These are phyloP conservation scores for Dactylellina leptospora DNA, from an alignment of 2,329 filamentous ascomycete genomes.

Conservation along the genomic window DNA sequence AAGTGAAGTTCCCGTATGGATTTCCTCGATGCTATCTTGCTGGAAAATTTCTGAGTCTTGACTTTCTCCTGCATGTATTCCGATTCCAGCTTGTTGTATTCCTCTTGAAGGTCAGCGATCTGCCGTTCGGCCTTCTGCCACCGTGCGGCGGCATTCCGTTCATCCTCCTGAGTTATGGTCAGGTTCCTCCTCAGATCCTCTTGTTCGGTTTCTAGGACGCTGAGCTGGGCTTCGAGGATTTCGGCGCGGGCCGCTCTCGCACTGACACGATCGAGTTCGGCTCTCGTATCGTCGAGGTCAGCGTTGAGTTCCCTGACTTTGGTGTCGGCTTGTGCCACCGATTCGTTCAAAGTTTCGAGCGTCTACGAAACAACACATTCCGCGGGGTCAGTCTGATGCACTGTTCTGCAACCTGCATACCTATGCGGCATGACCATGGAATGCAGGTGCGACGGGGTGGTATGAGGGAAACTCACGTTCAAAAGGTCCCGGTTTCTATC, in stretches of 20 bases:
- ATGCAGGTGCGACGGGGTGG: background rate
- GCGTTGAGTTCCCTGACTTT: conserved; percentile 74
- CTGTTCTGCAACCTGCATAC: conserved; percentile 21
- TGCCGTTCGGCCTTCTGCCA: conserved; percentile 87
- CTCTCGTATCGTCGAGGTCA: conserved; percentile 57
- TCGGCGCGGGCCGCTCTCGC: conserved; percentile 73
- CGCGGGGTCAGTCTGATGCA: conserved; percentile 32
- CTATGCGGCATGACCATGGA: background rate
- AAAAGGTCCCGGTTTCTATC: conserved; percentile 83
- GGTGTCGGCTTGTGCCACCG: conserved; percentile 80
- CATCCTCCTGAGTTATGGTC: conserved; percentile 74
- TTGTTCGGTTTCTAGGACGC: conserved; percentile 82
- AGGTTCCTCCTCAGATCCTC: conserved; percentile 74
- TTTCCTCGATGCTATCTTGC: conserved; percentile 68
- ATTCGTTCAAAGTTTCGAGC: conserved; percentile 81
- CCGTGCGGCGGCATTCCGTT: conserved; percentile 78
- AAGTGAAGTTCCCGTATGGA: conserved; percentile 44
- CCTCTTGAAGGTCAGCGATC: conserved; percentile 80
- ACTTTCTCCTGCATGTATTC: conserved; percentile 64
- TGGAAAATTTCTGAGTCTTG: conserved; percentile 65
- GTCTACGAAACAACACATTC: conserved; percentile 62
- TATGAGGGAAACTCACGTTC: conserved; percentile 61
- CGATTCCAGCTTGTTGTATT: conserved; percentile 86
- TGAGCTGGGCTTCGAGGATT: conserved; percentile 81
- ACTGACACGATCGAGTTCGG: conserved; percentile 56